Percentiles rank a stretch among this genome's conserved stretches.
Evolutionary conservation across 2,329 filamentous ascomycete genomes (phyloP).

Genomic region (Colletotrichum truncatum): DNA sequence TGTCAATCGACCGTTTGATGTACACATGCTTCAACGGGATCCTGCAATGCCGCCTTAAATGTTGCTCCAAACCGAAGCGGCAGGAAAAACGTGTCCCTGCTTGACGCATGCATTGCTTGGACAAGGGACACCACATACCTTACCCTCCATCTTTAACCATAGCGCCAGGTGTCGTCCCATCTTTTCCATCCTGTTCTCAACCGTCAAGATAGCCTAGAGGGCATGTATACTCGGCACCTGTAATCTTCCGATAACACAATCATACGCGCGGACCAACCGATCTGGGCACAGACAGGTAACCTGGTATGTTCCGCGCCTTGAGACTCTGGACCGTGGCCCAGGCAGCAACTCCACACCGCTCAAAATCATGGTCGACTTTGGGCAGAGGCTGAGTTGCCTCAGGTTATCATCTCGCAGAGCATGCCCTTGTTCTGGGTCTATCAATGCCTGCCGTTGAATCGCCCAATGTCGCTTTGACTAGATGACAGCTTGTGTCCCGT

Average conservation of each 20-base stretch:
- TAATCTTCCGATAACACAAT: neutral
- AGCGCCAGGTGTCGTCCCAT: slow-evolving; percentile 1
- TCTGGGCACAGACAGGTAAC: neutral
- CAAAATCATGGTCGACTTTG: neutral
- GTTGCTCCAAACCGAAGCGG: neutral
- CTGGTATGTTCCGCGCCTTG: neutral
- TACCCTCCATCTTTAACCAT: neutral
- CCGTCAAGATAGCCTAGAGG: neutral
- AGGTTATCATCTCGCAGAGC: neutral
- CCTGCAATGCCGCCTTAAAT: neutral
- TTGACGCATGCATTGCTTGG: neutral
- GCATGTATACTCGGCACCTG: neutral
- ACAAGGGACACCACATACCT: neutral
- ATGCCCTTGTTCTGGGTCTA: neutral
- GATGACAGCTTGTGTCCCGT: too few relatives aligned
- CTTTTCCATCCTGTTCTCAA: neutral
- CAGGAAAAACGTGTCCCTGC: neutral
- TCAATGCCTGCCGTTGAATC: neutral
- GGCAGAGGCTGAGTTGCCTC: neutral
- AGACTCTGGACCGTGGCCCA: neutral
- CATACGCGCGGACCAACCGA: neutral
- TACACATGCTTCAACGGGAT: neutral
- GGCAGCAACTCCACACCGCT: neutral
- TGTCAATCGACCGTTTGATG: neutral
- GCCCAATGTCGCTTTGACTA: too few relatives aligned